Percentiles rank a stretch among this genome's conserved stretches.
Conservation (phyloP, 768 basidiomycete genomes). For the Lyophyllum shimeji region DNA sequence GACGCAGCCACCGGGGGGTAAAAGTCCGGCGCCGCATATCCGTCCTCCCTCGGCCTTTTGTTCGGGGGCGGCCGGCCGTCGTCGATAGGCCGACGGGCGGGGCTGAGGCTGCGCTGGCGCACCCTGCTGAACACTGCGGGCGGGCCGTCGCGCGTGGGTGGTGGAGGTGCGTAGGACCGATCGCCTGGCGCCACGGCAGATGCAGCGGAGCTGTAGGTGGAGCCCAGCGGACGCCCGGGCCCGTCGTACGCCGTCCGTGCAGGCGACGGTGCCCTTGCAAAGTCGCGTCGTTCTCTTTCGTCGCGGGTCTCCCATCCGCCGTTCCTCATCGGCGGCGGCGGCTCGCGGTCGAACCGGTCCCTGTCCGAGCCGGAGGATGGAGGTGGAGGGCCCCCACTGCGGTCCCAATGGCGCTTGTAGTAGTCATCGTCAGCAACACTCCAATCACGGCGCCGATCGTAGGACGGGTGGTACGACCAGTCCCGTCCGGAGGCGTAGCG, state of each 20-base stretch:
- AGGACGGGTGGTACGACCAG: constrained; percentile 22
- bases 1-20: constrained; percentile 26
- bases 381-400: constrained; percentile 21
- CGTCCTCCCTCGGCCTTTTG: constrained; percentile 47
- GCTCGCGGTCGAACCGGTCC: constrained; percentile 39
- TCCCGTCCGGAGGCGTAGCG: constrained; percentile 31
- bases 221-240: constrained; percentile 13
- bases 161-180: constrained; percentile 14
- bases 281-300: constrained; percentile 36
- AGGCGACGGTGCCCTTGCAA: constrained; percentile 19
- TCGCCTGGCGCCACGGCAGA: constrained; percentile 7
- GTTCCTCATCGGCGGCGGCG: constrained; percentile 22
- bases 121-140: constrained; percentile 34
- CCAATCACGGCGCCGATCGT: constrained; percentile 29
- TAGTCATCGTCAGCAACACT: constrained; percentile 36
- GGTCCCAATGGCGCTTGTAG: constrained; percentile 38
- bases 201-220: constrained; percentile 8
- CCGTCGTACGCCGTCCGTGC: constrained; percentile 16
- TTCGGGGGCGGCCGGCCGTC: constrained; percentile 45
- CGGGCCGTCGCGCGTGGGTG: constrained; percentile 7
- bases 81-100: constrained; percentile 25
- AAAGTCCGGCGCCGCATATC: constrained; percentile 26
- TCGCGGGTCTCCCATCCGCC: constrained; percentile 41
- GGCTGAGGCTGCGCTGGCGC: constrained; percentile 47
- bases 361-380: constrained; percentile 25